Evolutionary conservation across 2,329 filamentous ascomycete genomes (phyloP), one percentile per base, ranked within the genome.

Genomic region (Botrytis hyacinthi): DNA sequence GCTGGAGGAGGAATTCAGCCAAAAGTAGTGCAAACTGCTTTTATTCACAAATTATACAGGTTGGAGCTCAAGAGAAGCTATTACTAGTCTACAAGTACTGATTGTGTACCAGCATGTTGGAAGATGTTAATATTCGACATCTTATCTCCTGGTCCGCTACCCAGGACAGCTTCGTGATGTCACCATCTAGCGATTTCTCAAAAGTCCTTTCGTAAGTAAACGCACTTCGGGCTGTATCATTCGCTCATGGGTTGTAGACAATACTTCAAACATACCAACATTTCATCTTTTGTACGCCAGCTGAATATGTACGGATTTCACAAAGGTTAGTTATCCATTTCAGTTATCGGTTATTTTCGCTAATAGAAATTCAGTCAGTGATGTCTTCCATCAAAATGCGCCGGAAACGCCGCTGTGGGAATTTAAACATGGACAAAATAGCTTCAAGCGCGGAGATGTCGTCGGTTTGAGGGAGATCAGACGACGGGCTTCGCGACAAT

Each of bases 251-350:
- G 61, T 61, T 75, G 68, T 77, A 97, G 95, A 72, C 94, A 97
- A 89, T 99, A 99, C 82, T 99, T 99, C 83, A 99, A 99, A 81
- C 96, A 99, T 82, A 99, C 95, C 78, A 99, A 99, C 81, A 97
- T 98, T 75, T 98, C 96, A 18, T 98, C 96, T 1, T 99, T 99
- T 82, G 96, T 99, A 68, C 90, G 96, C 67, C 96, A 99, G 84
- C 85, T 99, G 69, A 99, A 99, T 82, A 99, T 99, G 96, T 99
- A 99, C 79, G 96, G 96, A 10, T 99, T 99, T 83, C 96, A 99
- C 82, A 99, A 99, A 92, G 95, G 95, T 97, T 83, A 68, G 82
- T 77, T 72, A 26, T 8, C 70, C 70, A 48, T 46, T 42, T 35
- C 76, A 68, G 78, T 65, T 81, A 79, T 60, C 67, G 42, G 72